phyloP scores from a whole-genome alignment of 192 early-diverging fungal species.

The Entomortierella beljakovae region DNA sequence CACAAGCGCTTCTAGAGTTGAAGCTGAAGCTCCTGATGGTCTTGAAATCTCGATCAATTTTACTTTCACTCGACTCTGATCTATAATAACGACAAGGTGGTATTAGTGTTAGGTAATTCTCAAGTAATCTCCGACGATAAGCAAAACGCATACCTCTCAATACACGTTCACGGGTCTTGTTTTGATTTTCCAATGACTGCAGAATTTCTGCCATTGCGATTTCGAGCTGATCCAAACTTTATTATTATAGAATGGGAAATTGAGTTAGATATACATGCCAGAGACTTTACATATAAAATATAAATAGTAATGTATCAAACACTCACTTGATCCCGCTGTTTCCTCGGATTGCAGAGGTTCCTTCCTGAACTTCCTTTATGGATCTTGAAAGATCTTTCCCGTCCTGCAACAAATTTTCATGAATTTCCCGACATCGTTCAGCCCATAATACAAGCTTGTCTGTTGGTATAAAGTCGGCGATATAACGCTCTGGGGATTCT shows the following conservation, averaged over 20 bases:
- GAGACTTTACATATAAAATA: too few species aligned
- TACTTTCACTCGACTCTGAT: constrained; percentile 27
- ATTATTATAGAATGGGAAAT: not conserved
- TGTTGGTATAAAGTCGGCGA: constrained; percentile 53
- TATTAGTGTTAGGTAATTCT: constrained; percentile 1
- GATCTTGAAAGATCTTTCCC: constrained; percentile 39
- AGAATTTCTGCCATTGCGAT: constrained; percentile 43
- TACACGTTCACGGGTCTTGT: constrained; percentile 35
- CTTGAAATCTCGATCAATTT: constrained; percentile 22
- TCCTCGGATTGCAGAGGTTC: constrained; percentile 36
- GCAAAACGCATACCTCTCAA: constrained; percentile 16
- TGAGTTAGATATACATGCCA: too few species aligned
- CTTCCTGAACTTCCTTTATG: constrained; percentile 50
- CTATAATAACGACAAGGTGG: constrained; percentile 4
- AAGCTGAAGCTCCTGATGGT: constrained; percentile 18
- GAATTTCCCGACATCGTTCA: constrained; percentile 46
- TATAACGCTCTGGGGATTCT: constrained; percentile 40
- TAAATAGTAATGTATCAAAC: not conserved
- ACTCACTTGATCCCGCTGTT: constrained; percentile 52
- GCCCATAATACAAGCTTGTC: constrained; percentile 48
- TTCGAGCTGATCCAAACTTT: constrained; percentile 45
- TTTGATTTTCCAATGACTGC: constrained; percentile 40
- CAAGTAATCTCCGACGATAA: not conserved
- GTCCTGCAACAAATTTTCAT: constrained; percentile 33
- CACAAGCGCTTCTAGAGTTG: constrained; percentile 58